phyloP scores from a whole-genome alignment of 2,329 filamentous ascomycete genomes.

The Fusarium sp. region DNA sequence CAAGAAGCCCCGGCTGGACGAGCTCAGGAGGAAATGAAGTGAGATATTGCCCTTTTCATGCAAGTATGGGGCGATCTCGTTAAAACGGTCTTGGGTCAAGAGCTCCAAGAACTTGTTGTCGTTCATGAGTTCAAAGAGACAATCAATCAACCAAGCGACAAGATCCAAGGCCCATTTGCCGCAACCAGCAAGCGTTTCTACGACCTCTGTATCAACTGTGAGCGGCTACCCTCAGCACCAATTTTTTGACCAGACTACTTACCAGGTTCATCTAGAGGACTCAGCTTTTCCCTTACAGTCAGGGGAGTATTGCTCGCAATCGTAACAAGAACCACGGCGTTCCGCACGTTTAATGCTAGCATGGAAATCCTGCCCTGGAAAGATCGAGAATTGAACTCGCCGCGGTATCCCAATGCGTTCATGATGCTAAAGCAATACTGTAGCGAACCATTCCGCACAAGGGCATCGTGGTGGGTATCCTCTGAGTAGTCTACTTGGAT shows the following conservation, averaged over 20 bases:
- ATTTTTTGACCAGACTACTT: constrained; percentile 21
- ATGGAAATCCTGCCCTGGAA: constrained; percentile 81
- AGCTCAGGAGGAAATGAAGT: constrained; percentile 76
- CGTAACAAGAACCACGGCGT: constrained; percentile 74
- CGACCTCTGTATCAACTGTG: constrained; percentile 66
- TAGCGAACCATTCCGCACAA: constrained; percentile 79
- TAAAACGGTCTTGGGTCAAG: constrained; percentile 59
- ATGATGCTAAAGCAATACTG: constrained; percentile 83
- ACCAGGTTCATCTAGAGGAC: constrained; percentile 71
- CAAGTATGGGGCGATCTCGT: constrained; percentile 64
- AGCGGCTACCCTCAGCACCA: background rate
- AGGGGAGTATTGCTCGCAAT: constrained; percentile 70
- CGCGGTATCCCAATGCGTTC: constrained; percentile 79
- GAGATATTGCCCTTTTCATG: constrained; percentile 67
- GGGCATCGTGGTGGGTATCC: constrained; percentile 76
- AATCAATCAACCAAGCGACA: constrained; percentile 70
- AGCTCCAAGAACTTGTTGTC: constrained; percentile 64
- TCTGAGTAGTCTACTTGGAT: constrained; percentile 85
- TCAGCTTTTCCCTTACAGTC: constrained; percentile 65
- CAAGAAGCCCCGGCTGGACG: constrained; percentile 78
- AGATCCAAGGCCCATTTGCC: constrained; percentile 84
- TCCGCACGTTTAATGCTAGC: constrained; percentile 79
- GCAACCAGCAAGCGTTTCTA: constrained; percentile 78
- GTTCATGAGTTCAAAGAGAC: constrained; percentile 66
- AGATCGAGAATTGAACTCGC: constrained; percentile 69